Base-by-base conservation (phyloP, 2,329 filamentous ascomycete genomes). In the Sarocladium oryzae region DNA sequence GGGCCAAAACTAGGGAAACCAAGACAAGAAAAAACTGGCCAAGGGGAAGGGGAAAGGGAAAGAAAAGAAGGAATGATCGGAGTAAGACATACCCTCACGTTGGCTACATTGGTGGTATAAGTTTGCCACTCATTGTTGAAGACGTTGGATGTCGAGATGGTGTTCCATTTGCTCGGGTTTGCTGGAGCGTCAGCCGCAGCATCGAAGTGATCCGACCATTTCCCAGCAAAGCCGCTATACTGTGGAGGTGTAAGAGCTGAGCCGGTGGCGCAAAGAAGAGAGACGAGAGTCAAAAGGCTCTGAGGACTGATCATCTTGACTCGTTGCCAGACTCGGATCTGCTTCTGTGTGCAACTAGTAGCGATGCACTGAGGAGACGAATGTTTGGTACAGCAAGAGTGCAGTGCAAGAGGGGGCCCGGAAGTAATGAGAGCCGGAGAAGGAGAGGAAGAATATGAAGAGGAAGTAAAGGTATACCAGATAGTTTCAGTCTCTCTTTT, bases 61-160 rank as follows among this genome's bases (percentile, higher is more conserved):
- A 18, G 15, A 36, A 36, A 9, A 36, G n/a, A 36, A 36, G 30
- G 30, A 32, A 32, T 8, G 15, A 15, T 32, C 30, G 30, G 16
- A n/a, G 33, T 15, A 8, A 36, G 33, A 43, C 43, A 13, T 33
- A 48, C 43, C 43, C 43, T 48, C 13, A 81, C 53, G 62, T 80
- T 81, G 20, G 57, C 54, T 55, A 63, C 70, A 51, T 66, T 70
- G 20, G 61, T 62, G 2, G 71, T 70, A 65, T 81, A 82, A 3
- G 64, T 67, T 60, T 82, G 67, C 15, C 73, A 57, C 58, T 81
- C 77, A 57, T 73, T 69, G 69, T 81, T 82, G 61, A 69, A 70
- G 56, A 69, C 64, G 50, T 74, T 64, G 49, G 70, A 67, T 18
- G 59, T 60, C 38, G 58, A 55, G 53, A 72, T 67, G 50, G 69